Evolutionary conservation across 345 rosid species (phyloP).

Genomic region (Garcia nutans): DNA sequence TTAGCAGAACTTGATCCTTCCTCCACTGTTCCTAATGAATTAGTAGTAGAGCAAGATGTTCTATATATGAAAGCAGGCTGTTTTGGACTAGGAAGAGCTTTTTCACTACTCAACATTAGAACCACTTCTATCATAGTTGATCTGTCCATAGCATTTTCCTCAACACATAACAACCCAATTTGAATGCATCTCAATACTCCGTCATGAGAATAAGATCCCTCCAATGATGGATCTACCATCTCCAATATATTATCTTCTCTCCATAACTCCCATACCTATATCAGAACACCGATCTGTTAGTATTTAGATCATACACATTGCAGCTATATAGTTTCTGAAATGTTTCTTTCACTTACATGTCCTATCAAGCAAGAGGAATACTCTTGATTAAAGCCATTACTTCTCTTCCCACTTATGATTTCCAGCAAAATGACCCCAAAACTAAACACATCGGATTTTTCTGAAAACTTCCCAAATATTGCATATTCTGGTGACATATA

Average conservation of each 20-base stretch:
- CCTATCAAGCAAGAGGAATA: constrained; percentile 11
- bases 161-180: constrained; percentile 14
- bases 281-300: too few relatives aligned
- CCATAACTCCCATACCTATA: constrained; percentile 26
- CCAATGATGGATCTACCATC: constrained; percentile 7
- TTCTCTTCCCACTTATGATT: constrained; percentile 20
- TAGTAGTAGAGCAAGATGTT: neutral
- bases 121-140: constrained; percentile 13
- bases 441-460: constrained; percentile 28
- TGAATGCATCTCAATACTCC: constrained; percentile 13
- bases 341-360: constrained; percentile 4
- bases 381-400: neutral
- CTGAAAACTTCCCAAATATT: constrained; percentile 15
- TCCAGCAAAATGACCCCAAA: constrained; percentile 26
- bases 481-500: too few relatives aligned
- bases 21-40: neutral
- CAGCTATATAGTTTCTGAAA: too few relatives aligned
- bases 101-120: constrained; percentile 6
- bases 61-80: neutral
- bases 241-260: constrained; percentile 11
- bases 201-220: neutral
- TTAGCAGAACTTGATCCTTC: neutral
- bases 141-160: constrained; percentile 1
- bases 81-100: neutral
- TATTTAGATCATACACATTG: too few relatives aligned